Conservation (phyloP, 2,329 filamentous ascomycete species). For the Monosporascus sp. region DNA sequence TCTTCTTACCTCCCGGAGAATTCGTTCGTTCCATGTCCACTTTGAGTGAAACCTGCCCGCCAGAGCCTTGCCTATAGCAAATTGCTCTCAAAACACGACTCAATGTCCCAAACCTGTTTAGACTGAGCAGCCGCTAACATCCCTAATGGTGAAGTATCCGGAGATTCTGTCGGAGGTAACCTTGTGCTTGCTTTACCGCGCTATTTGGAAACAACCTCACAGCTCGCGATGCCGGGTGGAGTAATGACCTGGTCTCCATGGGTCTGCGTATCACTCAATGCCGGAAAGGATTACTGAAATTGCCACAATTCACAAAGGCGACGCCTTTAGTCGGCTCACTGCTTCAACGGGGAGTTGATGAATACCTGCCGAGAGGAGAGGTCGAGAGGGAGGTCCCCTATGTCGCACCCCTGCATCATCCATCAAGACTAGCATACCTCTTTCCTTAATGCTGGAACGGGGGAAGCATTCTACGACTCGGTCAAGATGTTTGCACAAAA, state of each 20-base stretch:
- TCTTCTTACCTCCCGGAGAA: too few relatives aligned
- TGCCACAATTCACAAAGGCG: too few relatives aligned
- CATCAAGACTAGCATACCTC: not conserved
- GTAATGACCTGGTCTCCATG: constrained; percentile 14
- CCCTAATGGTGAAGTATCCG: constrained; percentile 2
- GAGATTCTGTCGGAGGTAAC: constrained; percentile 8
- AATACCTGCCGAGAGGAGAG: not conserved
- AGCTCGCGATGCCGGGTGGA: constrained; percentile 5
- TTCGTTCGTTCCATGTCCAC: too few relatives aligned
- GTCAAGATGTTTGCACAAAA: not conserved
- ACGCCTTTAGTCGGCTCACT: not conserved
- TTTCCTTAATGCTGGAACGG: not conserved
- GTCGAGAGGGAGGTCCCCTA: not conserved
- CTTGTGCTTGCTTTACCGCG: constrained; percentile 6
- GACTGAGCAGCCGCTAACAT: too few relatives aligned
- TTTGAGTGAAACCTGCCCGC: too few relatives aligned
- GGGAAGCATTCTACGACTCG: not conserved
- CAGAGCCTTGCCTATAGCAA: too few relatives aligned
- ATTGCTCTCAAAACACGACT: too few relatives aligned
- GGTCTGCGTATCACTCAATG: constrained; percentile 8
- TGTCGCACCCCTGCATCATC: not conserved
- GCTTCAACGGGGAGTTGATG: not conserved
- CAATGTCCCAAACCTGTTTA: too few relatives aligned
- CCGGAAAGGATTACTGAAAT: constrained; percentile 4
- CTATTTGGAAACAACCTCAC: constrained; percentile 4